These are phyloP conservation scores for Pseudogymnoascus sp. DNA, from an alignment of 2,329 filamentous ascomycete species.

Conservation along the genomic window DNA sequence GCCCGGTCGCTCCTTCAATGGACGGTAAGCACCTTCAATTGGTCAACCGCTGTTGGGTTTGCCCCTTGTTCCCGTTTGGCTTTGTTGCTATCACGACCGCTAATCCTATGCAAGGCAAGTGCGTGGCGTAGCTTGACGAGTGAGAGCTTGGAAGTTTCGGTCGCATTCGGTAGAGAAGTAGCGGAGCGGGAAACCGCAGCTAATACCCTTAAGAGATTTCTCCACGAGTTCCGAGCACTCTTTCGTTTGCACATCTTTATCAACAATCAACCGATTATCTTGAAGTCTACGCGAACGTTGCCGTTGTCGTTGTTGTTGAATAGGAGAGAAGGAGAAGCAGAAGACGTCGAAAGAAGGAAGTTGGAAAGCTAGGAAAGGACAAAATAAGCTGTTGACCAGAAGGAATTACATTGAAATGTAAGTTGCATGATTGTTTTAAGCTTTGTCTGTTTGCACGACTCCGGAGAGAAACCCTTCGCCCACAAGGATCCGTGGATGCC, in stretches of 20 bases:
- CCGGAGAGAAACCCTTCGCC: neutral
- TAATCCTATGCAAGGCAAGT: conserved; percentile 19
- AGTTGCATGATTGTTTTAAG: conserved; percentile 11
- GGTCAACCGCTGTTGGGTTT: conserved; percentile 7
- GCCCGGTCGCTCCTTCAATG: neutral
- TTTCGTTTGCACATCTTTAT: conserved; percentile 11
- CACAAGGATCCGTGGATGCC: conserved; percentile 5
- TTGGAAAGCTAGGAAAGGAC: conserved; percentile 10
- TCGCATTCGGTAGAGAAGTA: conserved; percentile 14
- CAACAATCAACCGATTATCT: conserved; percentile 8
- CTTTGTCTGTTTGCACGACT: conserved; percentile 7
- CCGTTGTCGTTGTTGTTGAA: conserved; percentile 10
- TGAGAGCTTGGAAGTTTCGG: conserved; percentile 11
- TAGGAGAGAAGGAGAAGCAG: conserved; percentile 13
- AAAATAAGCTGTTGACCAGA: conserved; percentile 5
- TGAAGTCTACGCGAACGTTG: conserved; percentile 8
- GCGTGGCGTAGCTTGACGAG: conserved; percentile 20
- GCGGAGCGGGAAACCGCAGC: conserved; percentile 12
- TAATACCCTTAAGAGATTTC: conserved; percentile 14
- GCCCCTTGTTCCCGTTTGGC: conserved; percentile 8
- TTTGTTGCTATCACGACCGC: conserved; percentile 10
- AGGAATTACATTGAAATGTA: conserved; percentile 7
- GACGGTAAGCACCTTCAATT: neutral
- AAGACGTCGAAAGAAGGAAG: conserved; percentile 1
- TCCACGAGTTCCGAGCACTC: conserved; percentile 12